Evolutionary conservation across 2,329 filamentous ascomycete species (phyloP).

Genomic region (Exserohilum turcica): DNA sequence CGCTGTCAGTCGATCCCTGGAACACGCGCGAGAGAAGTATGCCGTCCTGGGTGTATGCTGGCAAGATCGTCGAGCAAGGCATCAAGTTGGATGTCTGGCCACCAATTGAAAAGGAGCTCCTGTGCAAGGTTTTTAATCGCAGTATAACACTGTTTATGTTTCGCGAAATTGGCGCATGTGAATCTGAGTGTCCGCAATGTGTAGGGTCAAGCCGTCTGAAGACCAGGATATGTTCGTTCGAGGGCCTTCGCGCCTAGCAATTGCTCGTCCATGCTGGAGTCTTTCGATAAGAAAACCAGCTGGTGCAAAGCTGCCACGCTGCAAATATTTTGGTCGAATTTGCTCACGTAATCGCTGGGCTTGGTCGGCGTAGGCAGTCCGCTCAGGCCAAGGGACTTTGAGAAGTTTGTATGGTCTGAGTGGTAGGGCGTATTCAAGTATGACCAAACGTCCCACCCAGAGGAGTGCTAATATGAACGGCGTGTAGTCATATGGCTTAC

Average conservation of each 20-base stretch:
- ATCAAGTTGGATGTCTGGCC: conserved; percentile 1
- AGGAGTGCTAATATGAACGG: conserved; percentile 11
- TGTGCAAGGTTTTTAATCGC: conserved; percentile 3
- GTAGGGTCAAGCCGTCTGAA: conserved; percentile 5
- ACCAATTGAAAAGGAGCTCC: conserved; percentile 11
- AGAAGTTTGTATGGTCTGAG: conserved; percentile 8
- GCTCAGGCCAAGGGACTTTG: conserved; percentile 7
- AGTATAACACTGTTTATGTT: conserved; percentile 5
- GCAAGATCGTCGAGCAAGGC: conserved; percentile 9
- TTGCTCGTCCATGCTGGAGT: conserved; percentile 8
- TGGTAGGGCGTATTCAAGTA: conserved; percentile 13
- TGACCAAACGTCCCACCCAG: conserved; percentile 7
- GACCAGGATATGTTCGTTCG: conserved; percentile 10
- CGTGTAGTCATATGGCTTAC: conserved; percentile 10
- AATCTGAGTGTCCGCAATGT: conserved; percentile 6
- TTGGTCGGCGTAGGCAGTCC: neutral
- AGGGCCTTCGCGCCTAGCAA: conserved; percentile 12
- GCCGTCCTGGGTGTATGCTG: neutral
- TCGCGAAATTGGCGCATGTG: conserved; percentile 5
- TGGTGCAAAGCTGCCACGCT: conserved; percentile 9
- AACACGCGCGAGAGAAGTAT: conserved; percentile 2
- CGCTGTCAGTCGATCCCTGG: conserved; percentile 7
- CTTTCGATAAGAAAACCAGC: conserved; percentile 10
- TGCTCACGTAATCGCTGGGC: conserved; percentile 7
- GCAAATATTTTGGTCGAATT: conserved; percentile 10